phyloP scores from a whole-genome alignment of 495 filamentous ascomycete genomes.

The Trichoderma orchidacearum region DNA sequence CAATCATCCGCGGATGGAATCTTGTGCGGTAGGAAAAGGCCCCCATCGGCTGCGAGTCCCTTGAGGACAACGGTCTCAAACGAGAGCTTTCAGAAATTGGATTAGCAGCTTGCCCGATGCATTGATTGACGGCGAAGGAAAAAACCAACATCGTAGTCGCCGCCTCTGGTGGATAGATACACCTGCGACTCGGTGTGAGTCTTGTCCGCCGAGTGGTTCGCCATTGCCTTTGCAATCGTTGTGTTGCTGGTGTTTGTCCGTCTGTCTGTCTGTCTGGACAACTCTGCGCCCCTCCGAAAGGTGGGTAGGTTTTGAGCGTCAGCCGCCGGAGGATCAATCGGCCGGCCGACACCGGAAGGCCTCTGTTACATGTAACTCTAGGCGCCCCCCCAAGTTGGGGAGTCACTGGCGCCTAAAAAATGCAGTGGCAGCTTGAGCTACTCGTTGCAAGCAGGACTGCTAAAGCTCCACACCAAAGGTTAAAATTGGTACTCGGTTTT shows the following conservation, averaged over 20 bases:
- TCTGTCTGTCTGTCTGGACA: not conserved
- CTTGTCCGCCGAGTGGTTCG: slow-evolving; percentile 8
- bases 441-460: too few species aligned
- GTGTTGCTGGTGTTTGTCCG: too few species aligned
- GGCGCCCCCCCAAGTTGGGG: too few species aligned
- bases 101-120: not conserved
- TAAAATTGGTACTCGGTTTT: too few species aligned
- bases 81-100: slow-evolving; percentile 43
- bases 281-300: not conserved
- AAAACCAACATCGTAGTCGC: slow-evolving; percentile 55
- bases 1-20: slow-evolving; percentile 55
- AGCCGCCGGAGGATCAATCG: not conserved
- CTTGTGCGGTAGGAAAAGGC: slow-evolving; percentile 79
- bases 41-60: slow-evolving; percentile 77
- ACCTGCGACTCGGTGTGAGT: slow-evolving; percentile 53
- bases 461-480: too few species aligned
- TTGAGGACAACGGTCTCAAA: slow-evolving; percentile 89
- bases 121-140: not conserved
- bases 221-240: slow-evolving; percentile 5
- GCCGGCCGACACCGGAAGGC: not conserved
- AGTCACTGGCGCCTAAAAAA: not conserved
- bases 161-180: slow-evolving; percentile 72
- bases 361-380: too few species aligned
- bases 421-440: too few species aligned
- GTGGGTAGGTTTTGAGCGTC: not conserved